Evolutionary conservation across 768 basidiomycete species (phyloP).

Genomic region (Amanita phalloides): DNA sequence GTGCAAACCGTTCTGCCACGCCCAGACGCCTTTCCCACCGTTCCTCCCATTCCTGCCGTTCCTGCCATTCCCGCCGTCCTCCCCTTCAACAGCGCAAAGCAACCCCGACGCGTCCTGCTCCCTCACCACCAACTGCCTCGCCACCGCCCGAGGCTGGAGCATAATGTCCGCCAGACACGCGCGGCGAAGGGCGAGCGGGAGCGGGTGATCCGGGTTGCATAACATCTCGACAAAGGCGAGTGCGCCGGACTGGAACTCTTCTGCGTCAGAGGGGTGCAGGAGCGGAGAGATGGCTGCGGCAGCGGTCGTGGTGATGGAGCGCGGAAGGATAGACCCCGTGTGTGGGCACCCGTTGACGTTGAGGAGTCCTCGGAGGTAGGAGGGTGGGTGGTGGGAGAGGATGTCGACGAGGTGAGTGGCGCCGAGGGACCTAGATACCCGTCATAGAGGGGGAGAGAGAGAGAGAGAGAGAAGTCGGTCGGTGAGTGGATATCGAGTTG

Average conservation of each 20-base stretch:
- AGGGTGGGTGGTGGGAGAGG: not conserved
- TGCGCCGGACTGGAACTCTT: not conserved
- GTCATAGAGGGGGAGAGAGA: not conserved
- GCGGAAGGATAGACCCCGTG: not conserved
- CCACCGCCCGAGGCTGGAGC: not conserved
- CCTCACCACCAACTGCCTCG: not conserved
- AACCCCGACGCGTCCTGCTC: not conserved
- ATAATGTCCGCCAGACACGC: not conserved
- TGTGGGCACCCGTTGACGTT: not conserved
- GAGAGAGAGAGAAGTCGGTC: not conserved
- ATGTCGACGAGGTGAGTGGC: not conserved
- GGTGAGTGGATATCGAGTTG: not conserved
- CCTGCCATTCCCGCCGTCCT: too few relatives aligned
- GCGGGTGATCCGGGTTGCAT: not conserved
- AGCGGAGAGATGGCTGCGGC: not conserved
- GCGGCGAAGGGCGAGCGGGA: not conserved
- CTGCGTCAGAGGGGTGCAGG: not conserved
- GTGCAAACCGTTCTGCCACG: too few relatives aligned
- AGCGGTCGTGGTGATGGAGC: not conserved
- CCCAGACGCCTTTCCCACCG: too few relatives aligned
- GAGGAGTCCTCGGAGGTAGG: not conserved
- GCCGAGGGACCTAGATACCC: not conserved
- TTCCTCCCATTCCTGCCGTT: too few relatives aligned
- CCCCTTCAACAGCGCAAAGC: not conserved
- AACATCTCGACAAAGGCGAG: not conserved